Evolutionary conservation across 768 basidiomycete genomes (phyloP).

Genomic region (Suillus subalutaceus): DNA sequence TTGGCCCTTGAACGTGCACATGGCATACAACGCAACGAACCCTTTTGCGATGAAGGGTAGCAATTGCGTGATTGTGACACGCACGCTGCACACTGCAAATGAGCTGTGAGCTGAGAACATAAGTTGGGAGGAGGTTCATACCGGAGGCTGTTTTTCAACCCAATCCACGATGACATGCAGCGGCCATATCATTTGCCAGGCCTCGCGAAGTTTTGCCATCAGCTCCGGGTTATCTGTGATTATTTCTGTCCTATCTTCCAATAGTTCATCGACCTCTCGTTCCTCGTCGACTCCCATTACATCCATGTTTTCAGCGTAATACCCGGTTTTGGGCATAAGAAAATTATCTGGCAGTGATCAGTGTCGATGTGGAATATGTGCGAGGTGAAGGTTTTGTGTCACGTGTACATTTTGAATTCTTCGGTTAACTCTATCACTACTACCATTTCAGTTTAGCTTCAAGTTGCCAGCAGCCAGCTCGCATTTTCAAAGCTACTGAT

Average conservation of each 20-base stretch:
- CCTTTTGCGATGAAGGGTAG: constrained; percentile 4
- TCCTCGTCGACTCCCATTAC: constrained; percentile 8
- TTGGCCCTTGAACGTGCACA: constrained; percentile 11
- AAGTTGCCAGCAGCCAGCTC: background rate
- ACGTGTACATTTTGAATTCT: background rate
- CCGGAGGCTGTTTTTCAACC: constrained; percentile 7
- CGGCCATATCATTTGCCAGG: constrained; percentile 13
- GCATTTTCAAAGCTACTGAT: background rate
- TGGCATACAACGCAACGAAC: constrained; percentile 10
- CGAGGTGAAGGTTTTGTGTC: background rate
- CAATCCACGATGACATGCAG: constrained; percentile 8
- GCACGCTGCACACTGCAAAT: constrained; percentile 9
- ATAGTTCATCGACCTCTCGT: constrained; percentile 13
- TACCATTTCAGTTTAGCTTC: background rate
- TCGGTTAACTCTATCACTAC: background rate
- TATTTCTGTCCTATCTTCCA: background rate
- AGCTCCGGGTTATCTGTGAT: background rate
- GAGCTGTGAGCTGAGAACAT: background rate
- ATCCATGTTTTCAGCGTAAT: background rate
- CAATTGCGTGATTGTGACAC: constrained; percentile 10
- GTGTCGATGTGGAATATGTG: background rate
- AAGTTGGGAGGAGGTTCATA: background rate
- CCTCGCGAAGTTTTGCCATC: constrained; percentile 8
- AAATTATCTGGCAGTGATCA: background rate
- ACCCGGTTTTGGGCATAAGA: background rate